Evolutionary conservation across 1,284 basidiomycete species (phyloP).

Genomic region (Irpex rosettiformis): DNA sequence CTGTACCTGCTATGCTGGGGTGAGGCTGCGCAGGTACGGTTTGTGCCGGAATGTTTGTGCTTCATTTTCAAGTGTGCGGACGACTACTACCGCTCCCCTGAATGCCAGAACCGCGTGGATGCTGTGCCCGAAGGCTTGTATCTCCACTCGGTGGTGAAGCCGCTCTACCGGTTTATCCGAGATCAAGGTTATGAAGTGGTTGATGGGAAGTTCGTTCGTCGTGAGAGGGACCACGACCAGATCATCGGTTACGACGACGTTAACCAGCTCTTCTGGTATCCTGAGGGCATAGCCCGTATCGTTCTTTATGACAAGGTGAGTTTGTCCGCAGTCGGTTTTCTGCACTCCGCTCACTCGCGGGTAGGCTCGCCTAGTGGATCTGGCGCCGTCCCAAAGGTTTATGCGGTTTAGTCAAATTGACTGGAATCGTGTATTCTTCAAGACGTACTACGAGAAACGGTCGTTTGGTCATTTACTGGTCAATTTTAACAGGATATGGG

Average conservation of each 20-base stretch:
- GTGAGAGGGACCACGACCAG: conserved; percentile 90
- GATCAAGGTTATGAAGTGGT: conserved; percentile 98
- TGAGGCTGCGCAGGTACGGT: conserved; percentile 98
- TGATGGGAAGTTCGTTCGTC: conserved; percentile 92
- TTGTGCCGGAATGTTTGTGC: conserved; percentile 94
- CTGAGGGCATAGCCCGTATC: conserved; percentile 95
- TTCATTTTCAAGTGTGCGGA: conserved; percentile 99
- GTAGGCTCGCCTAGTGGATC: conserved; percentile 84
- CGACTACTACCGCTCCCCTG: conserved; percentile 99
- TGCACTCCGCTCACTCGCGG: conserved; percentile 2
- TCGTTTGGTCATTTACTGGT: conserved; percentile 92
- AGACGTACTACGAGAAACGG: conserved; percentile 95
- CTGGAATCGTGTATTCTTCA: conserved; percentile 94
- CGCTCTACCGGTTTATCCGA: conserved; percentile 95
- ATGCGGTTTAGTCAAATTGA: conserved; percentile 95
- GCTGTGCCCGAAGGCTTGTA: conserved; percentile 96
- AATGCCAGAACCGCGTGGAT: conserved; percentile 93
- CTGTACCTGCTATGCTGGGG: conserved; percentile 97
- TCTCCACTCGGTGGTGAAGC: conserved; percentile 88
- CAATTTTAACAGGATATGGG: conserved; percentile 98
- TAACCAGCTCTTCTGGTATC: conserved; percentile 99
- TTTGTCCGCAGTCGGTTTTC: conserved; percentile 1
- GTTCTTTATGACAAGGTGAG: conserved; percentile 82
- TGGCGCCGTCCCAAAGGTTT: conserved; percentile 86
- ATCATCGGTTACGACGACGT: conserved; percentile 99